phyloP scores from a whole-genome alignment of 2,329 filamentous ascomycete genomes.

The Aspergillus vadensis region DNA sequence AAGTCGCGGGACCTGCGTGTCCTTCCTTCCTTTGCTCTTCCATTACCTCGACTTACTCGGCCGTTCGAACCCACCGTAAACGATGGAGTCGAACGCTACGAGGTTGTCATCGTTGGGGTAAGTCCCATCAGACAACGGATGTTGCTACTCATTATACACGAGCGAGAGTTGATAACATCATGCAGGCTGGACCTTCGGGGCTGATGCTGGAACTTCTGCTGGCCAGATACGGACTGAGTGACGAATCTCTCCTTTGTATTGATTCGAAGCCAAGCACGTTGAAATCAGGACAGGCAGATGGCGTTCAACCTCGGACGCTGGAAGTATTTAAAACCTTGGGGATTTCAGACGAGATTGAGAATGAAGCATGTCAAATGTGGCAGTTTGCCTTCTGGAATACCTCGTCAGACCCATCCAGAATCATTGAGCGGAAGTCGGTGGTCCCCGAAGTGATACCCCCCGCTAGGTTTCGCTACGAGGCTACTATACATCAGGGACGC shows the following conservation, averaged over 20 bases:
- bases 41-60: slow-evolving; percentile 40
- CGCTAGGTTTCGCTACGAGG: slow-evolving; percentile 69
- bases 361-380: slow-evolving; percentile 43
- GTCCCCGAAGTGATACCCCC: slow-evolving; percentile 59
- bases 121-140: not conserved
- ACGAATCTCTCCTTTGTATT: slow-evolving; percentile 43
- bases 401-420: slow-evolving; percentile 45
- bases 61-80: slow-evolving; percentile 11
- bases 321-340: slow-evolving; percentile 46
- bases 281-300: slow-evolving; percentile 46
- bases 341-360: slow-evolving; percentile 39
- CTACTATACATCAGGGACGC: slow-evolving; percentile 68
- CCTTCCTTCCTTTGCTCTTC: slow-evolving; percentile 39
- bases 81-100: slow-evolving; percentile 35
- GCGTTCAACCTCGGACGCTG: slow-evolving; percentile 44
- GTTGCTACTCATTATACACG: not conserved
- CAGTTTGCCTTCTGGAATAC: slow-evolving; percentile 71
- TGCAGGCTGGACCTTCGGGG: slow-evolving; percentile 44
- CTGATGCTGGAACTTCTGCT: slow-evolving; percentile 44
- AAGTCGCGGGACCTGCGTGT: slow-evolving; percentile 38
- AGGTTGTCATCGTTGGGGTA: slow-evolving; percentile 44
- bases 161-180: not conserved
- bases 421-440: slow-evolving; percentile 63
- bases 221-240: slow-evolving; percentile 44
- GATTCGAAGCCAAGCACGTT: slow-evolving; percentile 41